Evolutionary conservation across 73 alveolate genomes (phyloP).

Genomic region (Urostyla sp.): DNA sequence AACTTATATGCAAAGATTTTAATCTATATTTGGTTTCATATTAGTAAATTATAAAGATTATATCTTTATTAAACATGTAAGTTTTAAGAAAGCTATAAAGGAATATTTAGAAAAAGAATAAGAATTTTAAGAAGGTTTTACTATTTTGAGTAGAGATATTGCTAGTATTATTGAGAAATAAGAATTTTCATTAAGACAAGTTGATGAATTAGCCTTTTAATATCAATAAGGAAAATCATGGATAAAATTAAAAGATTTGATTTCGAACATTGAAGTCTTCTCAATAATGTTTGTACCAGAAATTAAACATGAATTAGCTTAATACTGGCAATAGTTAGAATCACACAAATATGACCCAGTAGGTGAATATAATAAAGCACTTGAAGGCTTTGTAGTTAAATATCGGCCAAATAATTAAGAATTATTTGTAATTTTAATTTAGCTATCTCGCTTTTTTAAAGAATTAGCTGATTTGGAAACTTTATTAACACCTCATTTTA

Average conservation of each 20-base stretch:
- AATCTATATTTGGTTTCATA: slow-evolving; percentile 21
- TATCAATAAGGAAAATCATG: slow-evolving; percentile 52
- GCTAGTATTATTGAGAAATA: slow-evolving; percentile 56
- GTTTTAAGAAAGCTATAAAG: slow-evolving; percentile 37
- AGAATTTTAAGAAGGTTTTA: slow-evolving; percentile 2
- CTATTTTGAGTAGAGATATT: slow-evolving; percentile 16
- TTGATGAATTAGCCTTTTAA: slow-evolving; percentile 63
- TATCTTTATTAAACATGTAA: slow-evolving; percentile 20
- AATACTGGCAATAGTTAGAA: slow-evolving; percentile 75
- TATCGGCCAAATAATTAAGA: slow-evolving; percentile 78
- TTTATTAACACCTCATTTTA: slow-evolving; percentile 70
- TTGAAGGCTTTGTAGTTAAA: slow-evolving; percentile 76
- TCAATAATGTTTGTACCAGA: slow-evolving; percentile 72
- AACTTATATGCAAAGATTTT: neutral
- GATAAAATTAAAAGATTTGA: slow-evolving; percentile 67
- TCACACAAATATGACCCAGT: slow-evolving; percentile 81
- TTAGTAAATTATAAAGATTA: slow-evolving; percentile 14
- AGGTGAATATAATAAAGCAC: slow-evolving; percentile 76
- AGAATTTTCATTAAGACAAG: slow-evolving; percentile 47
- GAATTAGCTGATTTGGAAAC: slow-evolving; percentile 83
- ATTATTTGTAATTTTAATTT: slow-evolving; percentile 73
- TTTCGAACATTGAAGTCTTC: slow-evolving; percentile 67
- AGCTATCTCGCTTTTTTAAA: slow-evolving; percentile 73
- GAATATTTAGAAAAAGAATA: slow-evolving; percentile 3
- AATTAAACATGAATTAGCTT: slow-evolving; percentile 72